Evolutionary conservation across 2,329 filamentous ascomycete species (phyloP).

Genomic region (Ophiostoma tasmaniense): DNA sequence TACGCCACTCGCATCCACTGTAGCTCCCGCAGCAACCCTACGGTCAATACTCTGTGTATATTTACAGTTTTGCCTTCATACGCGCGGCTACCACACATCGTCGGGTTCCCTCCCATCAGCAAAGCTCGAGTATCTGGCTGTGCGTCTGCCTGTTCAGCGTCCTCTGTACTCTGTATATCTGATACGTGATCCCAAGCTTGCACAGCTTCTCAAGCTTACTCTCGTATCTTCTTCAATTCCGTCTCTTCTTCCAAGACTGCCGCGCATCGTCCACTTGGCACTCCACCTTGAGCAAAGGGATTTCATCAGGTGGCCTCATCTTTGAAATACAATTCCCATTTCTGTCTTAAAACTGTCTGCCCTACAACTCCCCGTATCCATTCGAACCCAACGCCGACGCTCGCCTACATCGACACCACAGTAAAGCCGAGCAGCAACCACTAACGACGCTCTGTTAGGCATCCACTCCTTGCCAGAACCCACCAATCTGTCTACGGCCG

Average conservation of each 20-base stretch:
- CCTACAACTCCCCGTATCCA: neutral
- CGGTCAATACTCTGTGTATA: too few species aligned
- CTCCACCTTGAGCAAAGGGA: neutral
- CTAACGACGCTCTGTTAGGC: conserved; percentile 5
- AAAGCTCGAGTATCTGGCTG: neutral
- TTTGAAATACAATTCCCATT: neutral
- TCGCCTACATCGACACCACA: neutral
- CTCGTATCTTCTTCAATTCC: neutral
- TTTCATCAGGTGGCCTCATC: neutral
- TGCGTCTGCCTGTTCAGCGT: neutral
- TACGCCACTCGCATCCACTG: neutral
- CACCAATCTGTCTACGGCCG: conserved; percentile 4
- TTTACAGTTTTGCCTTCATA: conserved; percentile 1
- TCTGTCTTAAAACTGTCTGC: neutral
- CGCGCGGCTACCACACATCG: conserved; percentile 8
- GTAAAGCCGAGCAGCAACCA: conserved; percentile 1
- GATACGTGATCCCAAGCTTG: neutral
- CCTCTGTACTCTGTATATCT: neutral
- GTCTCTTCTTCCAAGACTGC: neutral
- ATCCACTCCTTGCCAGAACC: conserved; percentile 10
- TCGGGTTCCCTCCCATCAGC: conserved; percentile 2
- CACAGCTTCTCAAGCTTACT: neutral
- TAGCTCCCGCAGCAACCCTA: neutral
- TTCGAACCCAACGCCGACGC: neutral
- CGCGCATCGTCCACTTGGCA: neutral